Conservation (phyloP, 176 grass and related monocot species). For the Carex cristatella region DNA sequence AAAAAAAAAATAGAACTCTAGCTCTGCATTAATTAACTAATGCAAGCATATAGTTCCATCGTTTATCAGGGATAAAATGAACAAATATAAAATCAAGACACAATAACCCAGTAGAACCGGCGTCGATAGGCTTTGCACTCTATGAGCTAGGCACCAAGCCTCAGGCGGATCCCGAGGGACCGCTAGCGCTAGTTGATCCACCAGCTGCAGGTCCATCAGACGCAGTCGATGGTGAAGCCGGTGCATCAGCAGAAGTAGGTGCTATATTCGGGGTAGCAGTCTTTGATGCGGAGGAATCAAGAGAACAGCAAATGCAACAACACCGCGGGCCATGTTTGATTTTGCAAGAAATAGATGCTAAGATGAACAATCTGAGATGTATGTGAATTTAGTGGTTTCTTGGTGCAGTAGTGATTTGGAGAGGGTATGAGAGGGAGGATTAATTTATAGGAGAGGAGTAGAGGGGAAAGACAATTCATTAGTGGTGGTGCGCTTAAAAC, state of each 20-base stretch:
- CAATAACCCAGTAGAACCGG: not conserved
- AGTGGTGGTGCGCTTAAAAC: not conserved
- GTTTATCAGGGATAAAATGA: not conserved
- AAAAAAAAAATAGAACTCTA: not conserved
- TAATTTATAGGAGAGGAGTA: not conserved
- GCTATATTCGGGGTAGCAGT: not conserved
- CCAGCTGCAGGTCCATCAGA: not conserved
- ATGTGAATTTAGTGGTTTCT: not conserved
- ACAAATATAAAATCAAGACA: not conserved
- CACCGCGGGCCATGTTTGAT: constrained; percentile 10
- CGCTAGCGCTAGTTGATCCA: not conserved
- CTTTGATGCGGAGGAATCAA: not conserved
- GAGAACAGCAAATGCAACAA: not conserved
- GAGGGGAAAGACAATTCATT: not conserved
- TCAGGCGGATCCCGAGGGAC: not conserved
- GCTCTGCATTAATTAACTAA: not conserved
- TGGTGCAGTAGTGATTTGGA: not conserved
- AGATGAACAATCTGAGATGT: not conserved
- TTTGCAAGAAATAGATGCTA: not conserved
- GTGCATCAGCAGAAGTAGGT: not conserved
- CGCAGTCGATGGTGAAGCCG: not conserved
- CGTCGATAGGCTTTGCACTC: not conserved
- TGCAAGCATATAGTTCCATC: not conserved
- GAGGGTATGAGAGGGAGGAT: not conserved
- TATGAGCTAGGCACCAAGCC: not conserved